Conservation (phyloP, 2,329 filamentous ascomycete species). For the Zopfia rhizophila region DNA sequence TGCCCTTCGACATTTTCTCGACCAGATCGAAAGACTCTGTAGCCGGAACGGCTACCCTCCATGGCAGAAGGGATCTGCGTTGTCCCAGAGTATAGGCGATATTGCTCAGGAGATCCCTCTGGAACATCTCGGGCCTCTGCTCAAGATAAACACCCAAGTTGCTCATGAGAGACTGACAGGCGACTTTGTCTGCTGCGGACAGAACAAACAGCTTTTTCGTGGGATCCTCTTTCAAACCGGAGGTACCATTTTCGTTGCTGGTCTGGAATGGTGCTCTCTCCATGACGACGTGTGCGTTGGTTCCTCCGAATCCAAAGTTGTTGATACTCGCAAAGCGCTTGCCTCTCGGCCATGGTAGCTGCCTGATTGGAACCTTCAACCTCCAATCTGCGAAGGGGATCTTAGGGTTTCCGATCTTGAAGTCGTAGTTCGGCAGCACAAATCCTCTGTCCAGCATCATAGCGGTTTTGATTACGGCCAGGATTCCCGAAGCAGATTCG, state of each 20-base stretch:
- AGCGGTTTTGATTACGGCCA: conserved; percentile 52
- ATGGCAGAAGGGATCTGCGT: conserved; percentile 32
- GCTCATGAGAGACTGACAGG: conserved; percentile 30
- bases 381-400: conserved; percentile 36
- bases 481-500: conserved; percentile 40
- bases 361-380: conserved; percentile 28
- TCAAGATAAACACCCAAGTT: conserved; percentile 38
- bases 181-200: conserved; percentile 11
- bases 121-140: conserved; percentile 37
- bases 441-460: conserved; percentile 53
- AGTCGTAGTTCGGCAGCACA: conserved; percentile 51
- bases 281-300: conserved; percentile 47
- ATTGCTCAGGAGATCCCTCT: conserved; percentile 35
- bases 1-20: conserved; percentile 30
- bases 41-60: conserved; percentile 31
- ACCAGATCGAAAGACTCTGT: conserved; percentile 25
- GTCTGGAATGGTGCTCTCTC: conserved; percentile 27
- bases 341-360: conserved; percentile 35
- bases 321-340: conserved; percentile 57
- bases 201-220: conserved; percentile 31
- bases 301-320: conserved; percentile 58
- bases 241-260: conserved; percentile 31
- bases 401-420: conserved; percentile 48
- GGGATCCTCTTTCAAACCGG: conserved; percentile 35
- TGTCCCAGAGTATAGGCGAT: conserved; percentile 39